Conservation (phyloP, 805 yeast species). For the Starmerella stellata region DNA sequence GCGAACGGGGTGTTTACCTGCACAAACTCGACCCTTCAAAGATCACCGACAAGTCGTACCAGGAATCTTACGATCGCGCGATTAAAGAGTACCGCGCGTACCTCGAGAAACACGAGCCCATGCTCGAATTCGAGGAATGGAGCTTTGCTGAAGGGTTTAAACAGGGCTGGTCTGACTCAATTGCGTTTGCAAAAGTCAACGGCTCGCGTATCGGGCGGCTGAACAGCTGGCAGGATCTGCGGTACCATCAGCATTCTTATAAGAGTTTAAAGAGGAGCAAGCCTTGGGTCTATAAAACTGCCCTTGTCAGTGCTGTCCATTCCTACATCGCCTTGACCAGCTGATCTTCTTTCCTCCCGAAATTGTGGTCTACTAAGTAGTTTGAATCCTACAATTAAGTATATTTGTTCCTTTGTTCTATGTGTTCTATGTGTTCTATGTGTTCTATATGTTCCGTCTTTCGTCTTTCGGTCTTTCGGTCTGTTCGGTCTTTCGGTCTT, state of each 20-base stretch:
- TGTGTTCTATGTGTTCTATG: too few relatives aligned
- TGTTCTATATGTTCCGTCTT: too few relatives aligned
- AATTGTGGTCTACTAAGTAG: too few relatives aligned
- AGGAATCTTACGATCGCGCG: conserved; percentile 24
- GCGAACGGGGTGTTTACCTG: conserved; percentile 9
- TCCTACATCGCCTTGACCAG: conserved; percentile 40
- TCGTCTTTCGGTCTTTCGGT: too few relatives aligned
- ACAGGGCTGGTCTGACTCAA: conserved; percentile 57
- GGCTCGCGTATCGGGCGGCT: conserved; percentile 60
- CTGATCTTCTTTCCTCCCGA: too few relatives aligned
- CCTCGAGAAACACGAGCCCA: conserved; percentile 45
- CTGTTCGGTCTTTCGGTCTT: too few relatives aligned
- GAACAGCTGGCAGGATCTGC: conserved; percentile 46
- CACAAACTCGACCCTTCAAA: conserved; percentile 4
- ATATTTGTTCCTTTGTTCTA: too few relatives aligned
- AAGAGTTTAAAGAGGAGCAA: conserved; percentile 37
- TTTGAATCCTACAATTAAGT: too few relatives aligned
- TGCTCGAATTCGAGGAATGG: conserved; percentile 59
- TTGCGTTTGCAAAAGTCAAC: conserved; percentile 47
- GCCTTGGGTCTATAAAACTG: conserved; percentile 83
- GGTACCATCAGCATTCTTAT: conserved; percentile 43
- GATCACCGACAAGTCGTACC: conserved; percentile 2
- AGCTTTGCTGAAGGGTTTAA: conserved; percentile 63
- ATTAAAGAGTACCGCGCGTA: conserved; percentile 37
- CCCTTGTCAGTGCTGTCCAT: conserved; percentile 45